Conservation (phyloP, 805 yeast species). For the Metschnikowia gruessii region DNA sequence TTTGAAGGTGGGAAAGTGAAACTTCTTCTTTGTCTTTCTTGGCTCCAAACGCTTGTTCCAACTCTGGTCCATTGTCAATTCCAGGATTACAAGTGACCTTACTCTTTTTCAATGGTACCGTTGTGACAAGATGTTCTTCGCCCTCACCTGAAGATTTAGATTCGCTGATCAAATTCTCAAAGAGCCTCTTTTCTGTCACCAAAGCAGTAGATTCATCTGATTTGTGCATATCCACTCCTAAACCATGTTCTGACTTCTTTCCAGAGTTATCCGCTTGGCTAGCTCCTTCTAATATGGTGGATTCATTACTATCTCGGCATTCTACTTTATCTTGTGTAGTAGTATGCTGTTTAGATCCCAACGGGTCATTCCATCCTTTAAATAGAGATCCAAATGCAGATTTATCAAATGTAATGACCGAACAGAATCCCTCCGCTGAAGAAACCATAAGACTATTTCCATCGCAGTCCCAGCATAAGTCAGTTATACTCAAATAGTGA, state of each 20-base stretch:
- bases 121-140: not conserved
- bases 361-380: not conserved
- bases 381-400: constrained; percentile 55
- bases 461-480: constrained; percentile 77
- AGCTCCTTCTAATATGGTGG: not conserved
- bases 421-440: constrained; percentile 92
- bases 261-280: not conserved
- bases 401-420: constrained; percentile 54
- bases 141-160: not conserved
- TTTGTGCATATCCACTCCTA: too few relatives aligned
- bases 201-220: too few relatives aligned
- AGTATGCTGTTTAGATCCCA: not conserved
- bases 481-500: constrained; percentile 88
- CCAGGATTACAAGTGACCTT: too few relatives aligned
- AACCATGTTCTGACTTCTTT: not conserved
- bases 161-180: too few relatives aligned
- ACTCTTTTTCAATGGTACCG: not conserved
- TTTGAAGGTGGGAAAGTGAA: constrained; percentile 10
- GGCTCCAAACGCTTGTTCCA: not conserved
- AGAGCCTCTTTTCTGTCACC: too few relatives aligned
- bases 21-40: not conserved
- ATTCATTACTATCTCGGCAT: too few relatives aligned
- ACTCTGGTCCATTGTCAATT: not conserved
- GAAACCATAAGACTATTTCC: constrained; percentile 70
- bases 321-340: not conserved